A percentile compares a stretch with the other conserved stretches of the same genome.
Conservation (phyloP, 768 basidiomycete species). For the Russula lepida region DNA sequence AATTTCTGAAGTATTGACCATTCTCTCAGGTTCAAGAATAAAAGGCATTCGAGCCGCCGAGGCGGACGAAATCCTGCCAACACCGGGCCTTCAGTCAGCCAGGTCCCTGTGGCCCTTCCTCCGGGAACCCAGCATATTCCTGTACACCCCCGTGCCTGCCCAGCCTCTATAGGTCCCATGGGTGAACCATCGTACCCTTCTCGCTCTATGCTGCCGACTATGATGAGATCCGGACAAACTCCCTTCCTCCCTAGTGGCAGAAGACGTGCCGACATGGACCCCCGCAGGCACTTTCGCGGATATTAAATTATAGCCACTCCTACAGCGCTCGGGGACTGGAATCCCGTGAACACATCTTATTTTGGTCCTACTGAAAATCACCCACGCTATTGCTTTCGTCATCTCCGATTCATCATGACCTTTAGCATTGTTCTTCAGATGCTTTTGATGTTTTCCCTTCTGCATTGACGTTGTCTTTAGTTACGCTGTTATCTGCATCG, state of each 20-base stretch:
- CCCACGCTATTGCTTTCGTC: conserved; percentile 14
- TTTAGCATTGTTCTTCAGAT: conserved; percentile 5
- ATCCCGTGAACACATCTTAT: conserved; percentile 8
- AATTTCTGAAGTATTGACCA: background rate
- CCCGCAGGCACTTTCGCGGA: conserved; percentile 10
- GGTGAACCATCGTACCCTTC: conserved; percentile 5
- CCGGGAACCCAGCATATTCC: background rate
- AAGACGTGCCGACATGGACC: conserved; percentile 4
- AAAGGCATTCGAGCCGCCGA: conserved; percentile 18
- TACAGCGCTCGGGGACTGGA: conserved; percentile 16
- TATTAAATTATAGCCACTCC: conserved; percentile 16
- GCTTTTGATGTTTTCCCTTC: conserved; percentile 1
- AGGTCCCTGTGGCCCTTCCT: background rate
- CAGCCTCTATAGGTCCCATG: conserved; percentile 12
- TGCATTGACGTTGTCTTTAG: background rate
- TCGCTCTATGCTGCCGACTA: conserved; percentile 14
- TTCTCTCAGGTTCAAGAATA: conserved; percentile 19
- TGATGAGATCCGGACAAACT: conserved; percentile 7
- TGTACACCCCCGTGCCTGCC: background rate
- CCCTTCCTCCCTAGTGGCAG: conserved; percentile 17
- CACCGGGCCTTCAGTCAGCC: background rate
- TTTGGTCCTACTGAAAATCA: conserved; percentile 8
- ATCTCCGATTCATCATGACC: conserved; percentile 17
- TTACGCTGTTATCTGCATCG: background rate
- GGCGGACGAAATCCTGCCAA: background rate